phyloP scores from a whole-genome alignment of 441 rosid species.

The Croton laevigatus region DNA sequence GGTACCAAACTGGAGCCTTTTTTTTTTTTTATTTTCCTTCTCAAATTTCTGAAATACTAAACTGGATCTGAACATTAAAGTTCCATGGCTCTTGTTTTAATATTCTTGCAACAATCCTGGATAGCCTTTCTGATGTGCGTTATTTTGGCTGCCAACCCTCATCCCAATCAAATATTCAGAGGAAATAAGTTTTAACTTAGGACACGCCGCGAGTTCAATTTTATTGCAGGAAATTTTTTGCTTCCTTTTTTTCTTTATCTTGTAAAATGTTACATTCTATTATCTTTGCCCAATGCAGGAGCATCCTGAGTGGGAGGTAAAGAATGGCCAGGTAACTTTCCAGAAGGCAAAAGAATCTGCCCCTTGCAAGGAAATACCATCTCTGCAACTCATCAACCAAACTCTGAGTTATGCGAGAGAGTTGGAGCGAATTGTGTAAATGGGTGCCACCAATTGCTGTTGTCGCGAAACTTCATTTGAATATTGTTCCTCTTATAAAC shows the following conservation, averaged over 20 bases:
- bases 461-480: not conserved
- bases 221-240: not conserved
- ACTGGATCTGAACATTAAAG: not conserved
- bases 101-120: not conserved
- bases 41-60: not conserved
- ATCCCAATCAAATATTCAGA: not conserved
- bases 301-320: slow-evolving; percentile 85
- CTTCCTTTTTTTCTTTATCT: too few relatives aligned
- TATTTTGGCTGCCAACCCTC: not conserved
- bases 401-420: slow-evolving; percentile 93
- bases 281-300: slow-evolving; percentile 40
- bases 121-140: not conserved
- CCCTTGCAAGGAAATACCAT: slow-evolving; percentile 90
- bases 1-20: slow-evolving; percentile 33
- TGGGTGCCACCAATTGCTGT: not conserved
- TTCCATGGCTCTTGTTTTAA: not conserved
- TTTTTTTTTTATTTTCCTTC: not conserved
- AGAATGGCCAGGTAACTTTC: slow-evolving; percentile 65
- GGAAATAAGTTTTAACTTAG: not conserved
- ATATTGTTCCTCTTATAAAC: slow-evolving; percentile 12
- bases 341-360: slow-evolving; percentile 85
- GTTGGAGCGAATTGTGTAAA: slow-evolving; percentile 89
- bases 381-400: slow-evolving; percentile 90
- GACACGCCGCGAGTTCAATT: not conserved
- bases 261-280: slow-evolving; percentile 1